Evolutionary conservation across 441 rosid species (phyloP).

Genomic region (Geranium incanum): DNA sequence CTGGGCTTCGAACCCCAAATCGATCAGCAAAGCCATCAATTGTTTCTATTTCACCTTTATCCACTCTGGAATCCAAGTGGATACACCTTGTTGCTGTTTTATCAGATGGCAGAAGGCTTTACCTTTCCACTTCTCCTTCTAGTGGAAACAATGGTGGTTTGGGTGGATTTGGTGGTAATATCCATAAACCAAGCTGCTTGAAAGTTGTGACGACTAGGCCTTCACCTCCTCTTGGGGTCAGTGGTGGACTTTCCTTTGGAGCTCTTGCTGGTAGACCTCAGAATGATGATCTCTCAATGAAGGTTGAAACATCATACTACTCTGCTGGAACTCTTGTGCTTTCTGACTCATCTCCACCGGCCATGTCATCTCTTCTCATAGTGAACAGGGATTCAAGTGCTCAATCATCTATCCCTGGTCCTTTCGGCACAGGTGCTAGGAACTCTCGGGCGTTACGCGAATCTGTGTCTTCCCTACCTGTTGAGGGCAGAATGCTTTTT

Average conservation of each 20-base stretch:
- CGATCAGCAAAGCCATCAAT: conserved; percentile 74
- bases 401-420: conserved; percentile 55
- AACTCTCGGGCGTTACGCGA: conserved; percentile 79
- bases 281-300: conserved; percentile 69
- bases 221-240: conserved; percentile 81
- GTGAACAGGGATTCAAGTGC: conserved; percentile 71
- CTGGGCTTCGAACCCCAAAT: conserved; percentile 30
- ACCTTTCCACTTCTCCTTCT: conserved; percentile 71
- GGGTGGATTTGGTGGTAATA: conserved; percentile 51
- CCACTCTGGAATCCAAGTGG: conserved; percentile 80
- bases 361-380: conserved; percentile 80
- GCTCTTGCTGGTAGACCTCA: conserved; percentile 66
- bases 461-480: conserved; percentile 70
- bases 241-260: conserved; percentile 84
- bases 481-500: conserved; percentile 97
- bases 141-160: conserved; percentile 57
- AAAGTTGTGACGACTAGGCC: conserved; percentile 90
- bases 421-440: conserved; percentile 56
- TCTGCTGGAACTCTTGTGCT: conserved; percentile 86
- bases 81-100: conserved; percentile 82
- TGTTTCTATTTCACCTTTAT: conserved; percentile 73
- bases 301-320: conserved; percentile 78
- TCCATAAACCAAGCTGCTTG: conserved; percentile 67
- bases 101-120: conserved; percentile 97
- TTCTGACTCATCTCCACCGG: conserved; percentile 83